Conservation (phyloP, 2,329 filamentous ascomycete genomes). For the Microdochium trichocladiopsis region DNA sequence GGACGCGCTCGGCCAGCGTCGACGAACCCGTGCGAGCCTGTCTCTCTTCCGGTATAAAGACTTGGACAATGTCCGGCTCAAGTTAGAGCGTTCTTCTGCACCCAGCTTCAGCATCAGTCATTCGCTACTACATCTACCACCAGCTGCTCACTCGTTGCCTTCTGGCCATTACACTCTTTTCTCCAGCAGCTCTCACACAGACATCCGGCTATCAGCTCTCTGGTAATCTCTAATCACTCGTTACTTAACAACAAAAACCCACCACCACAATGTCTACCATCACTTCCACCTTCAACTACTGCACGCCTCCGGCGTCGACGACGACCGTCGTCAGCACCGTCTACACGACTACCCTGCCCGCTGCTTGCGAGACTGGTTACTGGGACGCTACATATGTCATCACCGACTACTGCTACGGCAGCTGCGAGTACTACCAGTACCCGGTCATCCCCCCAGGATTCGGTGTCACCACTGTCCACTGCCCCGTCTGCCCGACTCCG, state of each 20-base stretch:
- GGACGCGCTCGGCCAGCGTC: not conserved
- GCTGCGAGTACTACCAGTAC: slow-evolving; percentile 17
- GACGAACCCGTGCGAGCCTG: not conserved
- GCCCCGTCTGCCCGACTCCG: slow-evolving; percentile 20
- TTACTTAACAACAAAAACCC: not conserved
- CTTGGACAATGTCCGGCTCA: slow-evolving; percentile 2
- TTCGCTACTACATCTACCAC: slow-evolving; percentile 7
- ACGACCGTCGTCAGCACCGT: slow-evolving; percentile 25
- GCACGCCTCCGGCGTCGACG: slow-evolving; percentile 15
- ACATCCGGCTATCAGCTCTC: slow-evolving; percentile 3
- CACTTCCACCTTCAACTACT: slow-evolving; percentile 20
- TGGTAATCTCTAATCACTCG: slow-evolving; percentile 1
- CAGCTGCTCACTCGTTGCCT: slow-evolving; percentile 16
- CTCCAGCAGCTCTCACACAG: slow-evolving; percentile 1
- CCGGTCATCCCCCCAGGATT: slow-evolving; percentile 27
- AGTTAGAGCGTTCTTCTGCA: slow-evolving; percentile 3
- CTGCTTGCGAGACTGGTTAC: slow-evolving; percentile 27
- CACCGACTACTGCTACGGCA: slow-evolving; percentile 24
- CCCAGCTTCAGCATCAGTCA: slow-evolving; percentile 8
- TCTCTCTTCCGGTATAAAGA: not conserved
- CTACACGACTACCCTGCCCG: slow-evolving; percentile 27
- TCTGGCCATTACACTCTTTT: slow-evolving; percentile 17
- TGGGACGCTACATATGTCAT: slow-evolving; percentile 35
- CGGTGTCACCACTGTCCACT: slow-evolving; percentile 27
- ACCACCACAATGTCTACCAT: slow-evolving; percentile 9